Conservation (phyloP, 495 filamentous ascomycete genomes). For the Cenococcum geophilum region DNA sequence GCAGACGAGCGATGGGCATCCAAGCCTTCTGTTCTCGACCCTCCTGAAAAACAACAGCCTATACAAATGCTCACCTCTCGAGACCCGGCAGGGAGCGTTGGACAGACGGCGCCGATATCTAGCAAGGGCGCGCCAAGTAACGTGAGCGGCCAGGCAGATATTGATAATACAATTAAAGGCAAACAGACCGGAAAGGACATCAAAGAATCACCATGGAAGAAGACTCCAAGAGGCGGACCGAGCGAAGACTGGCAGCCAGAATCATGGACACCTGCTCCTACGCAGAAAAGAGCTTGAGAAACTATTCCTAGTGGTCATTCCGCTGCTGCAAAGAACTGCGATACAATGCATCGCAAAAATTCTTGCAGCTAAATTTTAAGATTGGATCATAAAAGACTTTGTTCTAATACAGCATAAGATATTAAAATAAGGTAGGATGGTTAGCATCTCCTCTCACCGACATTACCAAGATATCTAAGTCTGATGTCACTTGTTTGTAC, state of each 20-base stretch:
- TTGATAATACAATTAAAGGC: slow-evolving; percentile 20
- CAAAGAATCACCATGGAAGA: slow-evolving; percentile 58
- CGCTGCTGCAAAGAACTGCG: background rate
- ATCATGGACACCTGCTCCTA: slow-evolving; percentile 55
- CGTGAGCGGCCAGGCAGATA: slow-evolving; percentile 24
- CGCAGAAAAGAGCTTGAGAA: slow-evolving; percentile 6
- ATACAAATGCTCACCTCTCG: slow-evolving; percentile 37
- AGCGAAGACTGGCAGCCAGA: slow-evolving; percentile 74
- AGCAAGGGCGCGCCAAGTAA: slow-evolving; percentile 22
- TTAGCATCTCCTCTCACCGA: too few relatives aligned
- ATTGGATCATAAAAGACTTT: too few relatives aligned
- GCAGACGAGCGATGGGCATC: slow-evolving; percentile 84
- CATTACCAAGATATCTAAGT: too few relatives aligned
- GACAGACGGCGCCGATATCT: slow-evolving; percentile 24
- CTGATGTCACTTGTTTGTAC: too few relatives aligned
- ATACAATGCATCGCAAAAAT: background rate
- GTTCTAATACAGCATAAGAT: too few relatives aligned
- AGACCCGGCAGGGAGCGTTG: slow-evolving; percentile 34
- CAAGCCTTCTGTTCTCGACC: slow-evolving; percentile 60
- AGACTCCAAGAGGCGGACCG: slow-evolving; percentile 45
- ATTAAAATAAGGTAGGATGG: too few relatives aligned
- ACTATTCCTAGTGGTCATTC: background rate
- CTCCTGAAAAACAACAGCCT: slow-evolving; percentile 47
- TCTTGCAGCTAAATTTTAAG: background rate
- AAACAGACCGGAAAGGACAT: slow-evolving; percentile 27